Evolutionary conservation across 1,284 basidiomycete genomes (phyloP), one percentile per base, ranked within the genome.

Genomic region (Tylopilus sp.): DNA sequence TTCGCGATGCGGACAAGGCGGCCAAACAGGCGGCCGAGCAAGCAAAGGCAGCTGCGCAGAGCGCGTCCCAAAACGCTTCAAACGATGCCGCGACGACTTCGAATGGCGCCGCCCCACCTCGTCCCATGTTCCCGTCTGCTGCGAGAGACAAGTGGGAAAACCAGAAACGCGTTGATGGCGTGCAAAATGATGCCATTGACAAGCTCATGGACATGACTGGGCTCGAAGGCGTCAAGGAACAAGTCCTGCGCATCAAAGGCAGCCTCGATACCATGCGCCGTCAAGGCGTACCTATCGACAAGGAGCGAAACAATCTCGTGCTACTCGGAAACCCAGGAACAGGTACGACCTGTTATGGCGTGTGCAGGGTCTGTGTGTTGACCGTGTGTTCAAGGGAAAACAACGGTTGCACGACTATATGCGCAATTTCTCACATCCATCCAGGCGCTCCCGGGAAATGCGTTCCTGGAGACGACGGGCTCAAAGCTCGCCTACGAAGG

Each of bases 261-360:
- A 85, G 84, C 66, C 84, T 89, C 16, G 88, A 89, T 18, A 75
- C 80, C 1, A 76, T 79, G 56, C 77, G 70, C 15, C 80, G 87
- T 12, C 88, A 90, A 75, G 78, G 77, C 10, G 72, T 79, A 0
- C 80, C 83, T 5, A 68, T 87, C n/a, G 80, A 83, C 29, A 77
- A 81, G n/a, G 87, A 89, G 57, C 79, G 87, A 4, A 83, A 87
- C 65, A 89, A 90, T 69, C 80, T 83, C 9, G 81, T 80, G n/a
- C 77, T 90, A 19, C 80, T 89, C 1, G 89, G 88, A 12, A 90
- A 89, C 70, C 88, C 87, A 8, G 88, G 88, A n/a, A 89, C 88
- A 69, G 87, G 88, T 87, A 53, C 49, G 76, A 67, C n/a, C 4
- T 18, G 41, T 63, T 29, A 29, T 49, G 8, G 4, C 5, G 1